Evolutionary conservation across 164 flowering plant genomes (phyloP), one percentile per base, ranked within the genome.

Genomic region (Aristolochia californica): DNA sequence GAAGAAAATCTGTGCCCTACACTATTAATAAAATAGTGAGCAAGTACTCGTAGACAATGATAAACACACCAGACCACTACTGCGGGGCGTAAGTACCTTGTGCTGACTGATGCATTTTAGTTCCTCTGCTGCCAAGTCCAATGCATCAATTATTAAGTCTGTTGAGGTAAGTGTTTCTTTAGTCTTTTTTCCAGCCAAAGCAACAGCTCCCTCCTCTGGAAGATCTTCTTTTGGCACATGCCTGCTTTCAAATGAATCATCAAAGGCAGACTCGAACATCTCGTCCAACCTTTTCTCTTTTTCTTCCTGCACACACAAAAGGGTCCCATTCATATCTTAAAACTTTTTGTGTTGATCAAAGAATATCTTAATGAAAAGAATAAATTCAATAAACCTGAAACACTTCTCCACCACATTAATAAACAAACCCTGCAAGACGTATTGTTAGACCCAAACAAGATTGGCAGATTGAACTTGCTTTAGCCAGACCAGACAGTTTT

Each of bases 171-270:
- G 76, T 51, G 97, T 87, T 74, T 87, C 97, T 58, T 73, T 72
- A 38, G 97, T 85, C 78, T 81, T 88, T 78, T 84, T 90, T 55
- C 97, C 97, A 18, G 96, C 97, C 64, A 84, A 49, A 34, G 79
- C 91, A 34, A 88, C 95, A 57, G 80, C 88, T 53, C 96, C 97
- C 63, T 94, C 95, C 70, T 87, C 97, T 22, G 97, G 99, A 61
- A 90, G 55, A 61, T 85, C 95, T 73, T 88, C 87, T 62, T 77
- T 78, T 10, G 81, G 74, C 5, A 62, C 77, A 76, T 84, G 71
- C 61, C 60, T 78, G 71, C 76, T 79, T 62, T 87, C 97, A 59
- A 81, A 77, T 66, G 87, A 62, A 65, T 74, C 75, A 27, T 88
- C 93, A 57, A 83, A 60, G 67, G 84, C 95, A 64, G 90, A 56